Evolutionary conservation across 1,284 basidiomycete species (phyloP), one percentile per base, ranked within the genome.

Genomic region (Puccinia triticina): DNA sequence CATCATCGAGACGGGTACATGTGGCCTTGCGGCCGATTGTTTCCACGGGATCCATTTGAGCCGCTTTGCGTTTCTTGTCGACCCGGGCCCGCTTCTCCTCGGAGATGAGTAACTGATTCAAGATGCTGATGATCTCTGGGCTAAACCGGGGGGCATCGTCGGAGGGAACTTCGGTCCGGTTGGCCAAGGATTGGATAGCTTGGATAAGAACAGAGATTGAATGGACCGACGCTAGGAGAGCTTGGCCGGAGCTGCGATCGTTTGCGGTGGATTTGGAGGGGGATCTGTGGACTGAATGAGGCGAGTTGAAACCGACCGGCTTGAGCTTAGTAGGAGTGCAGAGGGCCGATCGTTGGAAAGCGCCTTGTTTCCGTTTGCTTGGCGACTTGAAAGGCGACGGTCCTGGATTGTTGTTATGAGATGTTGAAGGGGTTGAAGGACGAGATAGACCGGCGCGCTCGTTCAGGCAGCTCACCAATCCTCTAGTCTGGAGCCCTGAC

Each of bases 321-420:
- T 75, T 75, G 55, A 55, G 26, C 43, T 75, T 75, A 18, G 53
- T 75, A 14, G 73, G 73, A n/a, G 73, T 75, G 43, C 73, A 75
- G 3, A 75, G 26, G 32, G 43, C 48, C 29, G 73, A 75, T n/a
- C 73, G 37, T 59, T 75, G 73, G 26, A 75, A 75, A 16, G 73
- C 32, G 32, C 29, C 73, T 43, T 59, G 53, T 61, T 75, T 75
- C 4, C 73, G 73, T 43, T 75, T 75, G 43, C 53, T 75, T 12
- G 73, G 73, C 50, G 73, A 75, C 37, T 75, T 75, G 43, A 75
- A 40, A 26, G 73, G 73, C 29, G 73, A 75, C 10, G 37, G 34
- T 10, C 16, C 48, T 29, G 53, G 34, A 21, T 59, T 57, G 37
- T 40, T 75, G 37, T n/a, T n/a, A n/a, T 61, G 37, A 48, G 37